A percentile compares a stretch with the other conserved stretches of the same genome.
phyloP scores from a whole-genome alignment of 768 basidiomycete species.

The Paxillus ammoniavirescens region DNA sequence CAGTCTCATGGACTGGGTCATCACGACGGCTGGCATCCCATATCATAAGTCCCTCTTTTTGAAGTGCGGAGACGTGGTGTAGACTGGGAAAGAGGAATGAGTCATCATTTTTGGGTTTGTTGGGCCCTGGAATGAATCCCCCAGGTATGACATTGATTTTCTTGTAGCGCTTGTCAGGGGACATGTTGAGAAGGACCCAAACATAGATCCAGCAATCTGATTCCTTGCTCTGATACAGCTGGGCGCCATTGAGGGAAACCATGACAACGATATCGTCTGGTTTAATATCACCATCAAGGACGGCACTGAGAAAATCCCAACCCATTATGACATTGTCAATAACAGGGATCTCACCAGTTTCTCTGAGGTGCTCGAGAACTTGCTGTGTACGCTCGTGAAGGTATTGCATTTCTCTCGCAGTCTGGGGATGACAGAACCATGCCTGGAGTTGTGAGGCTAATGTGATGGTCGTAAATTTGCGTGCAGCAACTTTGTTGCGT shows the following conservation, averaged over 20 bases:
- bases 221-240: conserved; percentile 29
- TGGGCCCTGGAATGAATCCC: conserved; percentile 27
- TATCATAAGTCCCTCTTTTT: conserved; percentile 29
- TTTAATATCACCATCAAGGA: conserved; percentile 8
- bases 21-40: conserved; percentile 27
- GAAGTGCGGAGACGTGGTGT: conserved; percentile 2
- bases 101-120: conserved; percentile 29
- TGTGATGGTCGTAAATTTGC: conserved; percentile 13
- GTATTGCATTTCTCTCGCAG: background rate
- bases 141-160: conserved; percentile 29
- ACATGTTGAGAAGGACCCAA: conserved; percentile 25
- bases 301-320: conserved; percentile 6
- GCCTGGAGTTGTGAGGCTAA: conserved; percentile 39
- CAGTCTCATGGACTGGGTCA: no score
- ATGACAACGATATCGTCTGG: conserved; percentile 13
- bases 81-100: conserved; percentile 30
- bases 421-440: conserved; percentile 18
- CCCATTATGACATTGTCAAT: conserved; percentile 8
- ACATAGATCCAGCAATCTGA: conserved; percentile 36
- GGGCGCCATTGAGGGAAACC: conserved; percentile 28
- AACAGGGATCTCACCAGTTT: background rate
- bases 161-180: conserved; percentile 28
- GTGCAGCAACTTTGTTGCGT: conserved; percentile 2
- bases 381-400: background rate
- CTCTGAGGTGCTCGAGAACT: background rate